phyloP scores from a whole-genome alignment of 208 protist genomes.

The Entamoeba histolytica region DNA sequence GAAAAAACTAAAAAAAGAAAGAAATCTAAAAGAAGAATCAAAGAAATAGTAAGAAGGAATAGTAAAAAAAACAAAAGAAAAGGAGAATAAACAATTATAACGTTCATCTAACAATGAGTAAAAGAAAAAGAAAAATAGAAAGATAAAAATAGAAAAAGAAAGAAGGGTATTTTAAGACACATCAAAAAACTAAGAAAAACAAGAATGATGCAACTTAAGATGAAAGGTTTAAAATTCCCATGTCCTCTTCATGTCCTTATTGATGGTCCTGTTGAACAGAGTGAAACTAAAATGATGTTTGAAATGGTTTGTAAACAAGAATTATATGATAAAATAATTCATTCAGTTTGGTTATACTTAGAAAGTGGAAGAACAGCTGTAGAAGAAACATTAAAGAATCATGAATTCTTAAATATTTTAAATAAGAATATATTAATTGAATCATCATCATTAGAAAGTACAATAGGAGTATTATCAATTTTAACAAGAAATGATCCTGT shows the following conservation, averaged over 20 bases:
- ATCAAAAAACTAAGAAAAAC: too few species aligned
- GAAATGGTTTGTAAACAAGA: not conserved
- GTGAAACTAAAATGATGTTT: not conserved
- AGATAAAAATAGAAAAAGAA: too few species aligned
- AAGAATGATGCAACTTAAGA: not conserved
- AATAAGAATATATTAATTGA: not conserved
- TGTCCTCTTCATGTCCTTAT: not conserved
- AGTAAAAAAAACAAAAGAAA: too few species aligned
- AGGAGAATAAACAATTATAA: too few species aligned
- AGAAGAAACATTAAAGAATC: not conserved
- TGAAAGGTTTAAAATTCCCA: not conserved
- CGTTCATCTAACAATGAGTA: too few species aligned
- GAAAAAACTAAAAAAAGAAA: too few species aligned
- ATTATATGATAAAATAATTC: not conserved
- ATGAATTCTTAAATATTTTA: not conserved
- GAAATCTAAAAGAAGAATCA: too few species aligned
- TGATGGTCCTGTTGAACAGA: not conserved
- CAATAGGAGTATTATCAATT: not conserved
- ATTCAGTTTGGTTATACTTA: not conserved
- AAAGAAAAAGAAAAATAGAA: too few species aligned
- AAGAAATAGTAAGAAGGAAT: too few species aligned
- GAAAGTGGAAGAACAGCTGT: not conserved
- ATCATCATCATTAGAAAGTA: not conserved
- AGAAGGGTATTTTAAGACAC: too few species aligned
- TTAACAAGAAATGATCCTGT: not conserved